Evolutionary conservation across 2,329 filamentous ascomycete species (phyloP).

Genomic region (Fusarium pseudonygamai): DNA sequence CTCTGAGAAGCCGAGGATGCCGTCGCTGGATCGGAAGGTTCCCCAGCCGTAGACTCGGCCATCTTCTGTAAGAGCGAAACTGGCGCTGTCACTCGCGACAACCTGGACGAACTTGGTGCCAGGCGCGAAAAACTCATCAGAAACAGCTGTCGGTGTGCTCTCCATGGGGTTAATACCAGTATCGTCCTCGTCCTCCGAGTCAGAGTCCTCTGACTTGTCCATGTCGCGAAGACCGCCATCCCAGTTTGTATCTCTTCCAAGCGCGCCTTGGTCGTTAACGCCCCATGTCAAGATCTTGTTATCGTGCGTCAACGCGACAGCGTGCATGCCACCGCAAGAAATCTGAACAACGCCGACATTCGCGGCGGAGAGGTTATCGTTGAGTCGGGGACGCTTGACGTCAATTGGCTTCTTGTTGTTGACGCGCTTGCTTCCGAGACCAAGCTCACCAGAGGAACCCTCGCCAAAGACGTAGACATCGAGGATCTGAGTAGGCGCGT

Average conservation of each 20-base stretch:
- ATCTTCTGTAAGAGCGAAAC: conserved; percentile 78
- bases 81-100: conserved; percentile 77
- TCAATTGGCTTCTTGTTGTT: conserved; percentile 71
- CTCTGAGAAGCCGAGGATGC: conserved; percentile 71
- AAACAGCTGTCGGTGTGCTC: conserved; percentile 70
- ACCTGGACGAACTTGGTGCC: conserved; percentile 71
- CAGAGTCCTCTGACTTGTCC: conserved; percentile 62
- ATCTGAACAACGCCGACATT: conserved; percentile 80
- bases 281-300: conserved; percentile 88
- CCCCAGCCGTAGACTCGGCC: conserved; percentile 86
- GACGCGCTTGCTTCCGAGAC: conserved; percentile 75
- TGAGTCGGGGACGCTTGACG: conserved; percentile 84
- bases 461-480: conserved; percentile 85
- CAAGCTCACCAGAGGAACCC: conserved; percentile 82
- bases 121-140: conserved; percentile 66
- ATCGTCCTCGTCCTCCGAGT: conserved; percentile 67
- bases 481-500: conserved; percentile 68
- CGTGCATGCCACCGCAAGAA: conserved; percentile 85
- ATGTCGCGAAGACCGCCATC: conserved; percentile 70
- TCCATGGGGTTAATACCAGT: conserved; percentile 77
- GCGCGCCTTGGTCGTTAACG: conserved; percentile 84
- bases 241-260: conserved; percentile 78
- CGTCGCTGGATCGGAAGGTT: conserved; percentile 75
- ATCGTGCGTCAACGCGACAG: conserved; percentile 77
- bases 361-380: conserved; percentile 69